Evolutionary conservation across 768 basidiomycete genomes (phyloP).

Genomic region (Exidia glandulosa): DNA sequence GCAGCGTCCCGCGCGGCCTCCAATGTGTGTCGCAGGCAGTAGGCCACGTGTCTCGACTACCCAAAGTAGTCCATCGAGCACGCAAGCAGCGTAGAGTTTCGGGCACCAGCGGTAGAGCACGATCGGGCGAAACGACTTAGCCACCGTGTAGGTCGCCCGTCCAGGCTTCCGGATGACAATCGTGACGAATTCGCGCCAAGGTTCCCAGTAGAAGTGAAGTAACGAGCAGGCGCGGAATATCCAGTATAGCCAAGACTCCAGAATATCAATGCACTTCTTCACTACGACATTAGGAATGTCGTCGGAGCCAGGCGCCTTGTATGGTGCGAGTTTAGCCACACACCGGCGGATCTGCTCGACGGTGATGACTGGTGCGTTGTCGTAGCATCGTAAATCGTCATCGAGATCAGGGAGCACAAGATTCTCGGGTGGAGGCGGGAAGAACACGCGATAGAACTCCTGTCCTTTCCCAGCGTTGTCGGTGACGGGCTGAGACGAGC

Average conservation of each 20-base stretch:
- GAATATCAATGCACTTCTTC: slow-evolving; percentile 12
- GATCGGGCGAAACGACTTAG: slow-evolving; percentile 28
- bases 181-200: slow-evolving; percentile 20
- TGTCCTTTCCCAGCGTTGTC: too few species aligned
- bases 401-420: too few species aligned
- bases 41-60: slow-evolving; percentile 19
- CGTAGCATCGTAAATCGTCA: too few species aligned
- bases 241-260: slow-evolving; percentile 3
- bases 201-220: slow-evolving; percentile 1
- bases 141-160: slow-evolving; percentile 18
- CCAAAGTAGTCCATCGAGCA: slow-evolving; percentile 15
- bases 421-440: too few species aligned
- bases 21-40: slow-evolving; percentile 27
- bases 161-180: slow-evolving; percentile 26
- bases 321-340: neutral
- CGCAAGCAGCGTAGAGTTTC: slow-evolving; percentile 18
- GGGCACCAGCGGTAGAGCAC: slow-evolving; percentile 21
- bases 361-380: too few species aligned
- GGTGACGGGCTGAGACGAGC: too few species aligned
- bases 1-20: slow-evolving; percentile 26
- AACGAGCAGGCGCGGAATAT: too few species aligned
- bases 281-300: slow-evolving; percentile 9
- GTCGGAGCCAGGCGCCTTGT: neutral
- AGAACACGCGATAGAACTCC: too few species aligned
- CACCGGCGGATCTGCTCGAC: neutral